A percentile compares a stretch with the other conserved stretches of the same genome.
Evolutionary conservation across 164 flowering plant species (phyloP).

Genomic region (Magnolia changhungtana): DNA sequence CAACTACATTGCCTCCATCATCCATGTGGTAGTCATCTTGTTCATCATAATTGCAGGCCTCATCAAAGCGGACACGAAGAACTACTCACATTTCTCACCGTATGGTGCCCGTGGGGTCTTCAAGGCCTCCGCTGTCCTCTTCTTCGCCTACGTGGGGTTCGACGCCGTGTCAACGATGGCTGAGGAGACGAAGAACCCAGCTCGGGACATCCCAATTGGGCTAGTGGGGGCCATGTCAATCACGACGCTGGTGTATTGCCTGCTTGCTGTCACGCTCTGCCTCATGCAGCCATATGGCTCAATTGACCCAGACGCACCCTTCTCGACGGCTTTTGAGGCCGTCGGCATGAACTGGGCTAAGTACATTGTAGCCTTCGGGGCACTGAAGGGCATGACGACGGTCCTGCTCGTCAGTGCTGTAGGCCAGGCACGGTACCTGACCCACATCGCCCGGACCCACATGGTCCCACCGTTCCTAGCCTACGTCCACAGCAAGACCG

Average conservation of each 20-base stretch:
- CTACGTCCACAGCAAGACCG: constrained; percentile 31
- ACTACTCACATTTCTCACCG: constrained; percentile 42
- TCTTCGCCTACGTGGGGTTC: constrained; percentile 60
- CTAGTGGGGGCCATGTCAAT: constrained; percentile 58
- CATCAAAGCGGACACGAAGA: constrained; percentile 34
- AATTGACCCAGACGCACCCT: constrained; percentile 45
- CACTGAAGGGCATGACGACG: constrained; percentile 55
- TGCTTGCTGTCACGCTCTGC: constrained; percentile 43
- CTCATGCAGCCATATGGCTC: constrained; percentile 41
- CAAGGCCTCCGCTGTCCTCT: constrained; percentile 57
- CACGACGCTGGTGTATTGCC: constrained; percentile 37
- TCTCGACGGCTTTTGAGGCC: constrained; percentile 42
- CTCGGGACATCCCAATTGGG: constrained; percentile 61
- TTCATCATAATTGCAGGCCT: constrained; percentile 60
- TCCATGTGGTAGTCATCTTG: constrained; percentile 36
- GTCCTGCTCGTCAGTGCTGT: constrained; percentile 42
- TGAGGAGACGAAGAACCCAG: constrained; percentile 69
- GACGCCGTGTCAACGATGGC: constrained; percentile 68
- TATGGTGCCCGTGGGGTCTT: constrained; percentile 50
- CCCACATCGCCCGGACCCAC: constrained; percentile 64
- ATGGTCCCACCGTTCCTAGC: constrained; percentile 70
- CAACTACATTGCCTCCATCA: constrained; percentile 47
- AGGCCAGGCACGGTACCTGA: constrained; percentile 62
- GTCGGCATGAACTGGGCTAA: constrained; percentile 58
- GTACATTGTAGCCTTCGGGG: constrained; percentile 50